These are phyloP conservation scores for Ustilago hordei DNA, from an alignment of 1,284 basidiomycete species.

Conservation along the genomic window DNA sequence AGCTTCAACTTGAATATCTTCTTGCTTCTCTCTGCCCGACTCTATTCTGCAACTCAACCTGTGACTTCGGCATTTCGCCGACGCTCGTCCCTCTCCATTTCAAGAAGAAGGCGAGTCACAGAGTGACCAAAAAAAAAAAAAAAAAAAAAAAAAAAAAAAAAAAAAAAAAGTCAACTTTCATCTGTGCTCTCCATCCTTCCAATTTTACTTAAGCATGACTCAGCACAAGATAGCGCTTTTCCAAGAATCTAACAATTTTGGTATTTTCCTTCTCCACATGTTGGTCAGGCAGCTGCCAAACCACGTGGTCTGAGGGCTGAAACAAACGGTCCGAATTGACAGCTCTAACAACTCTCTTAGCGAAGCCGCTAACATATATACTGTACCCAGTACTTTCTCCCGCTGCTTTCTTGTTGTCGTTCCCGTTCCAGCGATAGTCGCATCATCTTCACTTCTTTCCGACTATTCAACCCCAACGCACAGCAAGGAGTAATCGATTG, in stretches of 20 bases:
- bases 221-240: neutral
- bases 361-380: too few species aligned
- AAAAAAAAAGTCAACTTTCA: neutral
- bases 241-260: neutral
- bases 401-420: neutral
- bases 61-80: constrained; percentile 11
- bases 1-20: neutral
- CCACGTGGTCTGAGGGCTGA: constrained; percentile 3
- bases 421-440: neutral
- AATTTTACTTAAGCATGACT: constrained; percentile 8
- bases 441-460: neutral
- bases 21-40: neutral
- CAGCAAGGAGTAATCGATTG: neutral
- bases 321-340: neutral
- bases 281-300: neutral
- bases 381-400: neutral
- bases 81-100: neutral
- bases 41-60: neutral
- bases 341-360: neutral
- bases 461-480: neutral
- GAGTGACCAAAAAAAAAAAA: neutral
- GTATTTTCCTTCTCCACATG: neutral
- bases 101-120: constrained; percentile 14
- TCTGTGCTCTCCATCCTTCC: constrained; percentile 1
- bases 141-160: neutral